phyloP scores from a whole-genome alignment of 2,329 filamentous ascomycete genomes.

The Kalmusia sp. region DNA sequence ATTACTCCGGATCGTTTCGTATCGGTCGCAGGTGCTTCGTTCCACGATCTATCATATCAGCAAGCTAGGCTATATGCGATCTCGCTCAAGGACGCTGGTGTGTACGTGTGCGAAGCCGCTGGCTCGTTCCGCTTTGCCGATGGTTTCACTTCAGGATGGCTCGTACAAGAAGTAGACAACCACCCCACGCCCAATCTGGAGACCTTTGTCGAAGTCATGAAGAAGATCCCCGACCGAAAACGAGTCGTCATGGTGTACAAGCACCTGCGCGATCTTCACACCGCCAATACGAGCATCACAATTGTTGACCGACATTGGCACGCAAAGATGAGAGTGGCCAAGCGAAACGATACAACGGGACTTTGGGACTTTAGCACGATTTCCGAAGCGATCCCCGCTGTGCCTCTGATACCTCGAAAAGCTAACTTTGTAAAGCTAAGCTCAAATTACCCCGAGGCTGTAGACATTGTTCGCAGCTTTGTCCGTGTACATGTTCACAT shows the following conservation, averaged over 20 bases:
- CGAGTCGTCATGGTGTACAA: conserved; percentile 95
- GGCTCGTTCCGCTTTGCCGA: conserved; percentile 94
- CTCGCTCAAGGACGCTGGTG: conserved; percentile 75
- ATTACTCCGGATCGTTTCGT: conserved; percentile 98
- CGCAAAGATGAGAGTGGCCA: conserved; percentile 89
- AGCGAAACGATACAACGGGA: conserved; percentile 87
- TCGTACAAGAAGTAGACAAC: conserved; percentile 91
- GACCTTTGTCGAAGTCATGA: conserved; percentile 90
- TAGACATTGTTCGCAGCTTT: conserved; percentile 92
- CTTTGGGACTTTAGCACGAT: conserved; percentile 95
- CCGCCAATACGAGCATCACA: conserved; percentile 89
- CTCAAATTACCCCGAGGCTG: conserved; percentile 86
- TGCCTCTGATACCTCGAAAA: conserved; percentile 73
- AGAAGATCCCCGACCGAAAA: conserved; percentile 78
- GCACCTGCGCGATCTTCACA: conserved; percentile 93
- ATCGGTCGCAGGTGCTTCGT: conserved; percentile 89
- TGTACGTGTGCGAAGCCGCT: conserved; percentile 93
- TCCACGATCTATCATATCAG: conserved; percentile 96
- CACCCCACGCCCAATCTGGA: conserved; percentile 87
- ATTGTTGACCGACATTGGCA: conserved; percentile 96
- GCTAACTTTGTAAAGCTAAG: conserved; percentile 93
- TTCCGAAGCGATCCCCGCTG: conserved; percentile 78
- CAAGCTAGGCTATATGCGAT: conserved; percentile 96
- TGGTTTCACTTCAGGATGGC: conserved; percentile 88
- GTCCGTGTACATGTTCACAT: conserved; percentile 92